phyloP scores from a whole-genome alignment of 495 filamentous ascomycete genomes.

The Xylaria venustula region DNA sequence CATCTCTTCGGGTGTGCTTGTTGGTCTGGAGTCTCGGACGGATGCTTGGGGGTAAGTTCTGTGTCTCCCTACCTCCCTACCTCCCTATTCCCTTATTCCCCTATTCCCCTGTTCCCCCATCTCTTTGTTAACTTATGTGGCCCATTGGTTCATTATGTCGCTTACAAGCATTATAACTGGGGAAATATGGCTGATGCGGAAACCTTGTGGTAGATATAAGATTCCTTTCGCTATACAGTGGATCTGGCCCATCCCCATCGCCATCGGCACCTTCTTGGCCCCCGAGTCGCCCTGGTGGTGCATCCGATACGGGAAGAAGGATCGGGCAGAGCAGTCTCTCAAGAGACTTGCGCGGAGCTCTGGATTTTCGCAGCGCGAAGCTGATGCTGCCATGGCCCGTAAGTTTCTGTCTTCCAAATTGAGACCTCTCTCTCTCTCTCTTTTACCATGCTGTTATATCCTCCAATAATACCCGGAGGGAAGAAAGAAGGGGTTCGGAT shows the following conservation, averaged over 20 bases:
- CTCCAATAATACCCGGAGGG: no score
- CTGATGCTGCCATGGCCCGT: conserved; percentile 29
- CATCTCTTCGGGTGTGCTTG: conserved; percentile 59
- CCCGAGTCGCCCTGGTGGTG: conserved; percentile 81
- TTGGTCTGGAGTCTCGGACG: conserved; percentile 1
- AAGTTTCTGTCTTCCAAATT: conserved; percentile 24
- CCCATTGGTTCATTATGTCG: no score
- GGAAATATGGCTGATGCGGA: neutral
- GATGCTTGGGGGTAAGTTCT: conserved; percentile 16
- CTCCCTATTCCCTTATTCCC: no score
- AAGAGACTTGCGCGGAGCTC: conserved; percentile 51
- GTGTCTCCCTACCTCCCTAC: neutral
- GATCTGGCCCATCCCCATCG: conserved; percentile 51
- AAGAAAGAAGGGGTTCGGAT: no score
- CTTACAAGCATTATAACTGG: no score
- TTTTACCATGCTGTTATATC: no score
- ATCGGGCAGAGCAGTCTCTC: conserved; percentile 45
- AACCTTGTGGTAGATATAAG: conserved; percentile 52
- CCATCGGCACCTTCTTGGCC: conserved; percentile 56
- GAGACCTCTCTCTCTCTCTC: no score
- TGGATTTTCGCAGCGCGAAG: conserved; percentile 29
- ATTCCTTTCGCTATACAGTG: conserved; percentile 59
- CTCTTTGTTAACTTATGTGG: no score
- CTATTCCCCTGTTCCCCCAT: no score
- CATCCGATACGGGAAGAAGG: conserved; percentile 56